These are phyloP conservation scores for Aspergillus fructus DNA, from an alignment of 2,329 filamentous ascomycete genomes.

Conservation along the genomic window DNA sequence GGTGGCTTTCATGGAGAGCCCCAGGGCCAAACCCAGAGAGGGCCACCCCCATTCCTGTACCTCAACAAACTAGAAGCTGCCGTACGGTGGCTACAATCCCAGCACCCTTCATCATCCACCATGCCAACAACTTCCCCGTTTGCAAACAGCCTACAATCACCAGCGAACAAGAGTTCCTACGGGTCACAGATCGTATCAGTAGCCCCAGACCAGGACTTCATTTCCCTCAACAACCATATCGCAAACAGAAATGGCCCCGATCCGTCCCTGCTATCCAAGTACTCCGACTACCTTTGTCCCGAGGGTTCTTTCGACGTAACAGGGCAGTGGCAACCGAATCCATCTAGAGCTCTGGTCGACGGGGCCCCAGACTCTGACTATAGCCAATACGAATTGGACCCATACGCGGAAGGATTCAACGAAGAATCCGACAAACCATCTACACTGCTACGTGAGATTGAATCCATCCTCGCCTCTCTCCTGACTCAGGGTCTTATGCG, in stretches of 20 bases:
- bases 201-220: slow-evolving; percentile 35
- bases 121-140: slow-evolving; percentile 5
- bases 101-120: slow-evolving; percentile 19
- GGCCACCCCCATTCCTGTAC: slow-evolving; percentile 70
- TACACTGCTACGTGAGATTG: slow-evolving; percentile 63
- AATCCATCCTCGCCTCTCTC: slow-evolving; percentile 73
- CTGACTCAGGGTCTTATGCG: slow-evolving; percentile 78
- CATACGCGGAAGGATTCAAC: slow-evolving; percentile 49
- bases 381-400: slow-evolving; percentile 52
- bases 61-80: slow-evolving; percentile 66
- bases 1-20: slow-evolving; percentile 67
- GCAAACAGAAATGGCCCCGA: slow-evolving; percentile 10
- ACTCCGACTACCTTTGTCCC: slow-evolving; percentile 37
- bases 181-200: slow-evolving; percentile 33
- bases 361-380: slow-evolving; percentile 30
- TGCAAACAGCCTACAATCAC: neutral
- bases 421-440: slow-evolving; percentile 24
- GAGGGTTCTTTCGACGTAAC: slow-evolving; percentile 34
- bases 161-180: slow-evolving; percentile 4
- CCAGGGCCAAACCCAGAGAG: slow-evolving; percentile 42
- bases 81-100: slow-evolving; percentile 62
- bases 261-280: slow-evolving; percentile 24
- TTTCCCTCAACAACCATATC: slow-evolving; percentile 17
- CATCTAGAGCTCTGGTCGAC: slow-evolving; percentile 25
- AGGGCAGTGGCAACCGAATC: slow-evolving; percentile 29